These are phyloP conservation scores for Hymenoscyphus scutula DNA, from an alignment of 2,329 filamentous ascomycete species.

Conservation along the genomic window DNA sequence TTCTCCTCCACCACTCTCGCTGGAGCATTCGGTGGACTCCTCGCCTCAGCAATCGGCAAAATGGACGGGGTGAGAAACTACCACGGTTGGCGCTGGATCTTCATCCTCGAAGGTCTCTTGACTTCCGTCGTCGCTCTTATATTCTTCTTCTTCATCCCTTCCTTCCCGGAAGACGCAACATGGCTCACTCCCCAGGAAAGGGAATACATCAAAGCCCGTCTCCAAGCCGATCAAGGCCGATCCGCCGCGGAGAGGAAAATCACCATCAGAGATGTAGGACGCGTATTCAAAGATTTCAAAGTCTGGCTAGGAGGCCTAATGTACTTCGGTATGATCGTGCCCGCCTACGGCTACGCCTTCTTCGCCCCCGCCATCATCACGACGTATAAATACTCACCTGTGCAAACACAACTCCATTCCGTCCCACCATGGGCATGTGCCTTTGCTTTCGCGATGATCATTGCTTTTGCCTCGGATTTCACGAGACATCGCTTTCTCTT, in stretches of 20 bases:
- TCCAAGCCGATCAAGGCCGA: constrained; percentile 66
- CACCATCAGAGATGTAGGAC: constrained; percentile 55
- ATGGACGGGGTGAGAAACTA: constrained; percentile 73
- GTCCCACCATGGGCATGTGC: constrained; percentile 65
- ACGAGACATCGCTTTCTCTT: constrained; percentile 73
- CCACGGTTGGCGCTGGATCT: constrained; percentile 76
- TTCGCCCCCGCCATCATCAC: constrained; percentile 71
- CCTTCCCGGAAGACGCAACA: constrained; percentile 71
- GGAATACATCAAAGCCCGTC: constrained; percentile 61
- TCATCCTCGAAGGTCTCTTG: constrained; percentile 71
- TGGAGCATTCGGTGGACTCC: constrained; percentile 80
- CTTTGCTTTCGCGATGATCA: constrained; percentile 74
- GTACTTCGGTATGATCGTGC: constrained; percentile 78
- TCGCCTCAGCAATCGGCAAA: constrained; percentile 85
- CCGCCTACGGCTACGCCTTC: constrained; percentile 75
- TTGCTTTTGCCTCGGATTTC: constrained; percentile 71
- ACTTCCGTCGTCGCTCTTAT: constrained; percentile 60
- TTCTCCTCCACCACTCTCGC: constrained; percentile 79
- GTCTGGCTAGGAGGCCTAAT: constrained; percentile 73
- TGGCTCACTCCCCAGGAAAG: constrained; percentile 73
- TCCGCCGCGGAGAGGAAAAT: constrained; percentile 62
- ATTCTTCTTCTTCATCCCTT: constrained; percentile 68
- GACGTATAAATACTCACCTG: constrained; percentile 60
- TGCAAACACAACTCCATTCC: constrained; percentile 49
- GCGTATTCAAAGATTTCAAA: constrained; percentile 71